phyloP scores from a whole-genome alignment of 2,329 filamentous ascomycete genomes.

The Ophiostoma populinum region DNA sequence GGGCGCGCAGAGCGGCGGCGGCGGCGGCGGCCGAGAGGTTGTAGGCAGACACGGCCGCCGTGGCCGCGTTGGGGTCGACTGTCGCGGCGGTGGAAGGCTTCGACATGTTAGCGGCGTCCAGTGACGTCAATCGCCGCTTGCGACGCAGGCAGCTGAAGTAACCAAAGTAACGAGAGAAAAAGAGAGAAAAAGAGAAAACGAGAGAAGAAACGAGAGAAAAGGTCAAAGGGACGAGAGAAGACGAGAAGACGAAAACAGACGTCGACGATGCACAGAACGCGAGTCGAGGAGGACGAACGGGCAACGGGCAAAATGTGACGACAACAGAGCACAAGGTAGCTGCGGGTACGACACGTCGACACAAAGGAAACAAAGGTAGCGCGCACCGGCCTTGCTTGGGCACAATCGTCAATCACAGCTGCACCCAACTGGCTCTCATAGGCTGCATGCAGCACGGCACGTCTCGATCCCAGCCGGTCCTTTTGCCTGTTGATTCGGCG shows the following conservation, averaged over 20 bases:
- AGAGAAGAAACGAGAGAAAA: not conserved
- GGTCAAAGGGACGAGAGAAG: not conserved
- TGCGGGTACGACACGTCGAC: too few relatives aligned
- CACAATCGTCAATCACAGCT: too few relatives aligned
- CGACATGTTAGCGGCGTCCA: conserved; percentile 9
- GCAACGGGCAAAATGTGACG: not conserved
- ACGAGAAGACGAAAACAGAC: not conserved
- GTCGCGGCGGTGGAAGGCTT: conserved; percentile 48
- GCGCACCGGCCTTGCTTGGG: too few relatives aligned
- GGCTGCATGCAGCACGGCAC: too few relatives aligned
- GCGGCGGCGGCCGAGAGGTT: conserved; percentile 75
- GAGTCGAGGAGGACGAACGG: too few relatives aligned
- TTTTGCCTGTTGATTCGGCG: too few relatives aligned
- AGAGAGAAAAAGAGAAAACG: not conserved
- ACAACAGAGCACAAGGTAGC: too few relatives aligned
- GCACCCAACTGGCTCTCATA: too few relatives aligned
- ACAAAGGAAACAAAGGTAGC: too few relatives aligned
- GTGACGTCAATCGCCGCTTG: conserved; percentile 6
- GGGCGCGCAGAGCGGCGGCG: conserved; percentile 64
- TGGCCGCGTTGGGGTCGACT: conserved; percentile 55
- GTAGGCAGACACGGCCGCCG: conserved; percentile 70
- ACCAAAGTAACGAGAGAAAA: not conserved
- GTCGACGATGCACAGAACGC: not conserved
- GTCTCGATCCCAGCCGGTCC: too few relatives aligned
- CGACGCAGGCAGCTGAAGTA: not conserved